Conservation (phyloP, 257 asterid genomes). For the Salvia splendens region DNA sequence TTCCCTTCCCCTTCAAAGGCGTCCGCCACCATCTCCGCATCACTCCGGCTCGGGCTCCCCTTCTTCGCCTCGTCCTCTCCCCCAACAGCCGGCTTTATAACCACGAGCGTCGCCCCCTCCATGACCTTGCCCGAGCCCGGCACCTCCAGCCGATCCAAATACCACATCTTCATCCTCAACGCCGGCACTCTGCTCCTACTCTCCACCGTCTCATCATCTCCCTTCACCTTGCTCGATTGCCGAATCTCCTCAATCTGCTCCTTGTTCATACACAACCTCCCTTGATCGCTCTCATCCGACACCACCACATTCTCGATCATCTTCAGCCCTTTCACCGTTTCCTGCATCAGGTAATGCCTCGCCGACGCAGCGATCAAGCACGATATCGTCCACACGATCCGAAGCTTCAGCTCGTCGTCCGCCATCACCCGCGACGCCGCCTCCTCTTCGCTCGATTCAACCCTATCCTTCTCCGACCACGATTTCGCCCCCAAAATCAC, state of each 20-base stretch:
- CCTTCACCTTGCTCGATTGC: conserved; percentile 18
- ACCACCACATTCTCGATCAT: conserved; percentile 45
- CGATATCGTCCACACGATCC: conserved; percentile 71
- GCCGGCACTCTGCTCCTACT: conserved; percentile 57
- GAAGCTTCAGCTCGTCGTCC: conserved; percentile 56
- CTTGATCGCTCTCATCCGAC: conserved; percentile 59
- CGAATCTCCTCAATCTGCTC: conserved; percentile 54
- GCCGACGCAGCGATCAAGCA: conserved; percentile 71
- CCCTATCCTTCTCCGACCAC: conserved; percentile 23
- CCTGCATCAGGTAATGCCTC: conserved; percentile 53
- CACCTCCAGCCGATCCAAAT: conserved; percentile 55
- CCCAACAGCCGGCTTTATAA: conserved; percentile 49
- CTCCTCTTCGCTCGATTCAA: background rate
- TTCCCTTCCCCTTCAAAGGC: conserved; percentile 42
- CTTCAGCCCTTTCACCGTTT: conserved; percentile 36
- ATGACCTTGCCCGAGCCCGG: conserved; percentile 48
- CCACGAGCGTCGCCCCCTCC: conserved; percentile 74
- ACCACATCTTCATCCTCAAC: conserved; percentile 78
- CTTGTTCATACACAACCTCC: conserved; percentile 52
- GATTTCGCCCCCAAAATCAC: conserved; percentile 62
- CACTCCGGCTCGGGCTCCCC: conserved; percentile 6
- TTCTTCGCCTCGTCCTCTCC: conserved; percentile 20
- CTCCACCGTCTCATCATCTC: conserved; percentile 27
- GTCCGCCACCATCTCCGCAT: conserved; percentile 44
- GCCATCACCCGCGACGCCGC: conserved; percentile 35